Base-by-base conservation (phyloP, 352 stramenopile genomes). In the Phytopythium aichiense region DNA sequence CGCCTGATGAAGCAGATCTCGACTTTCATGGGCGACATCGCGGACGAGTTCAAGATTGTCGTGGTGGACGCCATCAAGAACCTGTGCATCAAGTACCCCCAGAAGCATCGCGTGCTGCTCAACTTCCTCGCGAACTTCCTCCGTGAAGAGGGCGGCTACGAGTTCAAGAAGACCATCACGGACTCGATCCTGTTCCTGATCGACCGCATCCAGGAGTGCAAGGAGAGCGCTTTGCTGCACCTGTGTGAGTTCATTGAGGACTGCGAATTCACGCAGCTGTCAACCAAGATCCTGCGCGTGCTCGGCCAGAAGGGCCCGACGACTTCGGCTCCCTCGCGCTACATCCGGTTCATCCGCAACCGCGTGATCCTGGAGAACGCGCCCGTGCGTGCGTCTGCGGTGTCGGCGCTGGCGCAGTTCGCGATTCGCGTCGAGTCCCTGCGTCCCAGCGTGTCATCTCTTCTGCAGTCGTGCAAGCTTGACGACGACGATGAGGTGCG, bases 221-320 rank as follows among this genome's bases (percentile, higher is more conserved):
- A 98, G 68, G 97, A 99, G 69, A 94, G 80, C 38, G 97, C 84
- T 20, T 76, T 99, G 33, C 81, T 99, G 5, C 96, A 99, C 71
- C 71, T 99, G 57, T 99, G 98, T 63, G 98, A 99, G 81, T 99
- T 99, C 67, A 99, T 99, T 67, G 98, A 99, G 70, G 97, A 99
- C 84, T 97, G 87, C 58, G 89, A 96, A 60, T 96, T 95, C 61
- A 93, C 88, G 15, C 86, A 95, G 68, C 60, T 96, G 13, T 95
- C 85, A 12, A 97, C 62, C 65, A 98, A 89, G 69, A 99, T 99
- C 60, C 68, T 99, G 56, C 94, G 98, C 66, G 84, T 99, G 13
- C 71, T 99, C 23, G 97, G 96, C 23, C 82, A 98, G 61, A 84
- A 98, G 56, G 98, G 96, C 15, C 97, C 97, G 0, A 95, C 77